Percentiles rank a stretch among this genome's conserved stretches.
phyloP scores from a whole-genome alignment of 1,284 basidiomycete genomes.

The Ceratobasidium sp. region DNA sequence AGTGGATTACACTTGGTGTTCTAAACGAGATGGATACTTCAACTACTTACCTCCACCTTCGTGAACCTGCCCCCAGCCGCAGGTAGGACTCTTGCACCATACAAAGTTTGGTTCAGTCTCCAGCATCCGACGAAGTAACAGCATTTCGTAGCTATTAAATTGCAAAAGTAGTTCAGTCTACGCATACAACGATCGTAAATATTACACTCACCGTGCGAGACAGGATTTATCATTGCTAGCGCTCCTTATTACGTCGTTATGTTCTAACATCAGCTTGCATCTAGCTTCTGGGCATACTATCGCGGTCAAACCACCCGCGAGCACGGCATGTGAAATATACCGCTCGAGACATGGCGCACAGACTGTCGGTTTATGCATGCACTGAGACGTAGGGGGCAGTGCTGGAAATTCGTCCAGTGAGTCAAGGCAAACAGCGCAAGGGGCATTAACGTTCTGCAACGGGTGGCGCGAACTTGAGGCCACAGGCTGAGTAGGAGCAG shows the following conservation, averaged over 20 bases:
- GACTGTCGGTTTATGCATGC: slow-evolving; percentile 11
- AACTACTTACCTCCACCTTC: slow-evolving; percentile 33
- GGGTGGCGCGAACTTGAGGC: no score
- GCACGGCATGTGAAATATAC: slow-evolving; percentile 16
- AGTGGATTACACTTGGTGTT: neutral
- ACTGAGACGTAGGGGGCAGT: neutral
- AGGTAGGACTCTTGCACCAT: slow-evolving; percentile 42
- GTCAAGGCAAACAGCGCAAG: slow-evolving; percentile 23
- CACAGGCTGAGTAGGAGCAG: no score
- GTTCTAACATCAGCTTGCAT: slow-evolving; percentile 1
- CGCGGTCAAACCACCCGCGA: neutral
- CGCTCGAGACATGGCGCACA: slow-evolving; percentile 24
- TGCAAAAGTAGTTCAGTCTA: neutral
- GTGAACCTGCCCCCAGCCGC: slow-evolving; percentile 36
- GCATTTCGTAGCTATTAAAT: slow-evolving; percentile 30
- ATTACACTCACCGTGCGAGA: slow-evolving; percentile 13
- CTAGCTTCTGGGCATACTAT: slow-evolving; percentile 6
- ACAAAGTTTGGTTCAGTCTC: slow-evolving; percentile 30
- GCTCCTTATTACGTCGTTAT: slow-evolving; percentile 11
- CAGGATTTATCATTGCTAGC: neutral
- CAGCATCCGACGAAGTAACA: slow-evolving; percentile 33
- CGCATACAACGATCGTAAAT: slow-evolving; percentile 17
- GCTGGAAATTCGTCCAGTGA: neutral
- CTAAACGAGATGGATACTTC: no score
- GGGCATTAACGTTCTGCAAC: neutral